phyloP scores from a whole-genome alignment of 805 yeast genomes.

The Candida ortonii region DNA sequence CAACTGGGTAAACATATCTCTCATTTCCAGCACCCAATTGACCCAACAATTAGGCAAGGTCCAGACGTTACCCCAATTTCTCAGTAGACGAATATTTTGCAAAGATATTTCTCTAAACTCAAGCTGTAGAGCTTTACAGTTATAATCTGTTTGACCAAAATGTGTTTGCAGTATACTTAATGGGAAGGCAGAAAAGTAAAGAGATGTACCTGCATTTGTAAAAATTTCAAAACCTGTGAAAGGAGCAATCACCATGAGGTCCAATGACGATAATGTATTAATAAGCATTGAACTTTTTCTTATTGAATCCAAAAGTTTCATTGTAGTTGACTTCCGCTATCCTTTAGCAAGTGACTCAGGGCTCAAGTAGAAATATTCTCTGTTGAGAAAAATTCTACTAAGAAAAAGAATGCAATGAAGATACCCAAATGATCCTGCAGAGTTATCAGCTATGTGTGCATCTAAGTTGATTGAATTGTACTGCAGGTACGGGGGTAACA shows the following conservation, averaged over 20 bases:
- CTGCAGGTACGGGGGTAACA: constrained; percentile 28
- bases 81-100: constrained; percentile 26
- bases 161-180: constrained; percentile 21
- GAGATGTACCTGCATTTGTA: constrained; percentile 35
- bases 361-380: constrained; percentile 36
- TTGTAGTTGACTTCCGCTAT: constrained; percentile 30
- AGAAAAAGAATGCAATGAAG: constrained; percentile 33
- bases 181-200: constrained; percentile 33
- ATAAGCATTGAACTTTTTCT: constrained; percentile 28
- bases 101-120: constrained; percentile 15
- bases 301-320: constrained; percentile 23
- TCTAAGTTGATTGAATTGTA: constrained; percentile 26
- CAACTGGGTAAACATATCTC: constrained; percentile 19
- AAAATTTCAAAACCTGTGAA: constrained; percentile 39
- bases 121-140: constrained; percentile 16
- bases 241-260: constrained; percentile 36
- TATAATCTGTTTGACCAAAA: constrained; percentile 22
- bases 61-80: constrained; percentile 32
- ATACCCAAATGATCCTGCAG: constrained; percentile 36
- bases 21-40: constrained; percentile 27
- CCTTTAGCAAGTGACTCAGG: constrained; percentile 32
- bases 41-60: constrained; percentile 34
- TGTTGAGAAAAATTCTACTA: constrained; percentile 34
- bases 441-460: constrained; percentile 21
- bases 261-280: constrained; percentile 20